Evolutionary conservation across 805 yeast genomes (phyloP), one percentile per base, ranked within the genome.

Genomic region (Lachancea fermentati): DNA sequence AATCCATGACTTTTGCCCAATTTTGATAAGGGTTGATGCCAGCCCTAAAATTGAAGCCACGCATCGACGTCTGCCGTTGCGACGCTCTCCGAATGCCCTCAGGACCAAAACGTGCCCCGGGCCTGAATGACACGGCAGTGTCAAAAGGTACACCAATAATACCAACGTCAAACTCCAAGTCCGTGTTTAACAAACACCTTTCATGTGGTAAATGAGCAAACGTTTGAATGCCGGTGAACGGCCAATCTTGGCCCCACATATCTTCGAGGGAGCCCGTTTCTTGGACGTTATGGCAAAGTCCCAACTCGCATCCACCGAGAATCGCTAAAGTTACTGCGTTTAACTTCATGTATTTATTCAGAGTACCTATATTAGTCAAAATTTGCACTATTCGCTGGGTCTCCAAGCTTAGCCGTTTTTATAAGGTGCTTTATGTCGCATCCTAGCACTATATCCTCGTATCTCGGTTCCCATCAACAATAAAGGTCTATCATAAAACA

Each of bases 31-130:
- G 85, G 50, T 79, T 75, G 36, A 77, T 62, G 29, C 71, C 73
- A 4, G 85, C 85, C 32, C 86, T 65, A 41, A 67, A 69, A 65
- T 85, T 85, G 66, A 76, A 85, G 1, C 89, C 89, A 42, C 93
- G 66, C 39, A 77, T 57, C 2, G 79, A 59, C 2, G 77, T 75
- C 56, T 85, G 94, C 49, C 94, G 71, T 54, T 78, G 84, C 2
- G 85, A 78, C 2, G 85, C 84, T 2, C 71, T 65, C 48, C 89
- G 64, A 37, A 81, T 79, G 9, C 84, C 82, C 37, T 79, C 62
- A 3, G 91, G 95, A 2, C 95, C 95, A 61, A 85, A 85, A 39
- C 95, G 64, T 2, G 94, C 89, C 5, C 95, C 94, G 0, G 89
- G 74, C 37, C 94, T 69, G 58, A 78, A 85, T 1, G 88, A 73